Base-by-base conservation (phyloP, 768 basidiomycete genomes). In the Galerina sulciceps region DNA sequence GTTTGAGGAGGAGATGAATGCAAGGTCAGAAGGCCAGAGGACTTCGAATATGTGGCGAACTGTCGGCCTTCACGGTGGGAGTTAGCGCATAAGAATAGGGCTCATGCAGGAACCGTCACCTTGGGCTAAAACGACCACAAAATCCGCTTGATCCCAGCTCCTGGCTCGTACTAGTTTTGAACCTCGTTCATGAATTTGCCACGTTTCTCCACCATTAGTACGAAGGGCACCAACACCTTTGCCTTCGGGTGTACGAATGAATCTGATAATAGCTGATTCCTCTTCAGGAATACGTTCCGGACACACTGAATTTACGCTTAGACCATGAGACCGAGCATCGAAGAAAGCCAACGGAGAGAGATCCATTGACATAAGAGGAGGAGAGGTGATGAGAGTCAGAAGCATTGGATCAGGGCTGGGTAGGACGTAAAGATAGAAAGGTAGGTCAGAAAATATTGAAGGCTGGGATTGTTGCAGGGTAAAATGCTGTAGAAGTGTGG, bases 181-280 rank as follows among this genome's bases (percentile, higher is more conserved):
- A 10, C 83, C 85, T 47, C 75, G 71, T 43, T 80, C 78, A 8
- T 71, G 70, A 55, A 85, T 75, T 63, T 75, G 78, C 88, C 89
- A 93, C 1, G 81, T 77, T 66, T 93, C 89, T 6, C 87, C 88
- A 3, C 85, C 84, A 41, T 79, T 74, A 34, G 71, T 71, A 43
- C 90, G 84, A 34, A 89, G 74, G 13, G 89, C 83, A 11, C 84
- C 90, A 36, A 94, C 80, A 6, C 90, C 92, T 52, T 79, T 80
- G 1, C 93, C 93, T 58, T 93, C 89, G 1, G 91, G 88, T 2
- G 92, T 93, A 59, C 93, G 81, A 37, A 91, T 84, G 63, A 93
- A 88, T 37, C 81, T 79, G 11, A 79, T 64, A 56, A 93, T 84
- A 42, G 77, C 75, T 13, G 78, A 75, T 41, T 86, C 81, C 63